Evolutionary conservation across 257 asterid genomes (phyloP).

Genomic region (Fraxinus pennsylvanica): DNA sequence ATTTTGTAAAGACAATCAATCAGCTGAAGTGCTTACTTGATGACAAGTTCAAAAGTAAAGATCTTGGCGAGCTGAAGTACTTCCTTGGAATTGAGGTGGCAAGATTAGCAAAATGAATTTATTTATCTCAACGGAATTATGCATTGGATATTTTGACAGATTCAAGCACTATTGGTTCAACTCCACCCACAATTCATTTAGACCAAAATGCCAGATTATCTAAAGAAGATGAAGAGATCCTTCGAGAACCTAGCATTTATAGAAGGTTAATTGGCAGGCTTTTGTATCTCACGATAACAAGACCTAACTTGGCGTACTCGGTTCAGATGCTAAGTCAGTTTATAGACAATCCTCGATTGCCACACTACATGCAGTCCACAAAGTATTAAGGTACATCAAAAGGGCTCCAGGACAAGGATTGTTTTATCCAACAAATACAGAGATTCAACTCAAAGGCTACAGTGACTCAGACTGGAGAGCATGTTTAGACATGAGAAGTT

Average conservation of each 20-base stretch:
- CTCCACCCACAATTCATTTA: background rate
- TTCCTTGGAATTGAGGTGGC: background rate
- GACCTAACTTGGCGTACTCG: background rate
- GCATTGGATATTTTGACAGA: background rate
- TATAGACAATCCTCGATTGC: background rate
- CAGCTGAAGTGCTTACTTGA: too few relatives aligned
- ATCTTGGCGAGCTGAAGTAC: background rate
- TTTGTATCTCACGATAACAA: background rate
- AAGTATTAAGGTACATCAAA: background rate
- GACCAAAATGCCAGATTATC: background rate
- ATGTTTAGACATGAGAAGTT: too few relatives aligned
- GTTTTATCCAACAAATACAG: background rate
- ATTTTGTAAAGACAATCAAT: too few relatives aligned
- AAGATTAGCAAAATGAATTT: background rate
- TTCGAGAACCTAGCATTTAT: background rate
- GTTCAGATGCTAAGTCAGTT: conserved; percentile 7
- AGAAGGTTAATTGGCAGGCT: background rate
- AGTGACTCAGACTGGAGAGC: too few relatives aligned
- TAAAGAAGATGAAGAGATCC: background rate
- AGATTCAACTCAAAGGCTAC: background rate
- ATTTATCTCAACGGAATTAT: background rate
- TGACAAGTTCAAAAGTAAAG: background rate
- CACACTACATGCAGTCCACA: background rate
- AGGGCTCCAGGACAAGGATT: background rate
- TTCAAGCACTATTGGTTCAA: background rate